phyloP scores from a whole-genome alignment of 345 rosid genomes.

The Eutrema yunnanense region DNA sequence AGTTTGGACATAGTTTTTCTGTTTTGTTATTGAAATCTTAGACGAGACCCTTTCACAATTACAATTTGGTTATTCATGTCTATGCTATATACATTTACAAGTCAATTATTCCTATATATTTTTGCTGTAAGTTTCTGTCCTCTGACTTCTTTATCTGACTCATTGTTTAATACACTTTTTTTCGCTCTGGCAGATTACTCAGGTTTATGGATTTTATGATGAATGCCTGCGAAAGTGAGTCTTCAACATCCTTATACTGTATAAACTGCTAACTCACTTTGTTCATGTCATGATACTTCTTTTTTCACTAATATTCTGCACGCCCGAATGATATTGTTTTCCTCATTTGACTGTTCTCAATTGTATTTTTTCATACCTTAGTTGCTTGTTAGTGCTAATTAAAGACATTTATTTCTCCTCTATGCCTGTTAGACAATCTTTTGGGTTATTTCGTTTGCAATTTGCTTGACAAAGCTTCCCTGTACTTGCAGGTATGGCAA shows the following conservation, averaged over 20 bases:
- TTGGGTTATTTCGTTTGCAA: background rate
- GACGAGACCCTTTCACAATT: background rate
- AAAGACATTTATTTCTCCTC: background rate
- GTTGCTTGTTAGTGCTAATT: background rate
- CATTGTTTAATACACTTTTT: constrained; percentile 20
- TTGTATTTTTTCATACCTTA: background rate
- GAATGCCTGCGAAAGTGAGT: constrained; percentile 99
- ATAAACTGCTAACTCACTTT: background rate
- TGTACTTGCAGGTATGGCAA: constrained; percentile 79
- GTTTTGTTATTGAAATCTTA: background rate
- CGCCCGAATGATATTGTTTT: background rate
- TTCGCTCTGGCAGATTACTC: constrained; percentile 73
- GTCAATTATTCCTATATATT: background rate
- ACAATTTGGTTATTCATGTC: background rate
- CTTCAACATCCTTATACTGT: constrained; percentile 9
- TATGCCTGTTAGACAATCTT: background rate
- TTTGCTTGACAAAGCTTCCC: constrained; percentile 8
- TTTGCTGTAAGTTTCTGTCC: background rate
- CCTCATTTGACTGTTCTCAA: background rate
- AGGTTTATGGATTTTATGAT: constrained; percentile 98
- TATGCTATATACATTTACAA: background rate
- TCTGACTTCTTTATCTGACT: constrained; percentile 3
- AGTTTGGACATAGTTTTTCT: background rate
- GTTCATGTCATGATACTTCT: background rate
- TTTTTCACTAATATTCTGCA: background rate